Evolutionary conservation across 306 rosid species (phyloP), one percentile per base, ranked within the genome.

Genomic region (Lagenaria siceraria): DNA sequence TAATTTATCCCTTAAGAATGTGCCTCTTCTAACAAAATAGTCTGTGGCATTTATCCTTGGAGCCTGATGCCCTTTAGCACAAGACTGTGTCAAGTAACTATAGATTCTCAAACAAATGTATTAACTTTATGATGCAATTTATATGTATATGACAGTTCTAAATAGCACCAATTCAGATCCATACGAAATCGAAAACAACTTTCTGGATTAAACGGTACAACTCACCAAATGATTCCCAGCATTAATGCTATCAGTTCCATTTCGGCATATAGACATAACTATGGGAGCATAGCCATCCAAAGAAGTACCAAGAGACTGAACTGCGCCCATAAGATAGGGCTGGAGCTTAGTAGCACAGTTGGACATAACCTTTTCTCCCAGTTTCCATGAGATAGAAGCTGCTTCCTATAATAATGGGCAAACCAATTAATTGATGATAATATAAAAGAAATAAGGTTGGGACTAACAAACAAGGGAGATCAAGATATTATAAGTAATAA

Each of bases 291-390:
- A 89, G 74, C 83, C 91, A 38, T 86, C 80, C 56, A 87, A 68
- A 60, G 82, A 29, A 78, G 79, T 71, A 48, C 88, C 91, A 17
- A 80, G 75, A 33, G 88, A 83, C 77, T 81, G 81, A 78, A 91
- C 89, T 35, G 87, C 88, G 40, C 78, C 81, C 82, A 38, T 74
- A 12, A 94, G 81, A 81, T 80, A 85, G 22, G 90, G 83, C 81
- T 83, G 81, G 43, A 91, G 87, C 81, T 81, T 90, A 62, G 74
- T 78, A 66, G 95, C 85, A 89, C 93, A 91, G 27, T 84, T 87
- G 7, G 76, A 80, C 22, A 94, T 35, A 46, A 94, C 95, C 64
- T 81, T 85, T 86, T 84, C 87, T 55, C 84, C 97, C 87, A 91
- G 75, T 80, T 84, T 82, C 92, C 94, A 81, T 22, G 89, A 85